Conservation (phyloP, 371 early-diverging fungal genomes). For the Haplosporangium sp. region DNA sequence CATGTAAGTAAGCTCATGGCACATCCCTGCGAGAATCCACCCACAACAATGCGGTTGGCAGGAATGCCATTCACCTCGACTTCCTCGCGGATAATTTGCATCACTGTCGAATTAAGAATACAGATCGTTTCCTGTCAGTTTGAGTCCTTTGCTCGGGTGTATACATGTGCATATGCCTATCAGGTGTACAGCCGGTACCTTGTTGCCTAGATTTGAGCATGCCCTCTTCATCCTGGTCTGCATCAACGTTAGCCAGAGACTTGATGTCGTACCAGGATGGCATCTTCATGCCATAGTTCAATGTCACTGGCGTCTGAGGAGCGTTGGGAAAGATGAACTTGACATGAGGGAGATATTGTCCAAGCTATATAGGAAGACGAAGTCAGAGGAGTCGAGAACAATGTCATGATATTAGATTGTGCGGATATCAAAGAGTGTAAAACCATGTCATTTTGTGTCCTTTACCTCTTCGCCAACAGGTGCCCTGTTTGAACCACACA, state of each 20-base stretch:
- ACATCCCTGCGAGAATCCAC: constrained; percentile 95
- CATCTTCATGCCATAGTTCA: constrained; percentile 89
- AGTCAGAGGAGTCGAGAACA: too few relatives aligned
- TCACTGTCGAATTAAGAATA: constrained; percentile 59
- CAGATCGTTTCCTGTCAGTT: neutral
- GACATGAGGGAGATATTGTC: constrained; percentile 71
- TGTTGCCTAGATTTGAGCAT: constrained; percentile 71
- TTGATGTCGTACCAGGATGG: constrained; percentile 88
- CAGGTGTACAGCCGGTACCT: constrained; percentile 51
- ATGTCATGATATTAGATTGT: neutral
- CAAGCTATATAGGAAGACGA: constrained; percentile 12
- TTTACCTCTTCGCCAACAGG: constrained; percentile 74
- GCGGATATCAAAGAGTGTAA: neutral
- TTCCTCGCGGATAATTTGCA: constrained; percentile 79
- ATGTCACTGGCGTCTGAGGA: constrained; percentile 81
- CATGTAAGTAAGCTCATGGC: constrained; percentile 80
- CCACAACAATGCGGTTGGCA: constrained; percentile 87
- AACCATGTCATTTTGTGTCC: neutral
- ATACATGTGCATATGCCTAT: neutral
- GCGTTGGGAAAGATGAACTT: constrained; percentile 92
- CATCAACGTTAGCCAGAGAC: constrained; percentile 63
- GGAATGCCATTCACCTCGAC: constrained; percentile 81
- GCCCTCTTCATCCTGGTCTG: constrained; percentile 82
- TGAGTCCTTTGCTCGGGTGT: too few relatives aligned
- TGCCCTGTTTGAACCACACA: constrained; percentile 31